Conservation (phyloP, 352 stramenopile species). For the Blastocystis sp. region DNA sequence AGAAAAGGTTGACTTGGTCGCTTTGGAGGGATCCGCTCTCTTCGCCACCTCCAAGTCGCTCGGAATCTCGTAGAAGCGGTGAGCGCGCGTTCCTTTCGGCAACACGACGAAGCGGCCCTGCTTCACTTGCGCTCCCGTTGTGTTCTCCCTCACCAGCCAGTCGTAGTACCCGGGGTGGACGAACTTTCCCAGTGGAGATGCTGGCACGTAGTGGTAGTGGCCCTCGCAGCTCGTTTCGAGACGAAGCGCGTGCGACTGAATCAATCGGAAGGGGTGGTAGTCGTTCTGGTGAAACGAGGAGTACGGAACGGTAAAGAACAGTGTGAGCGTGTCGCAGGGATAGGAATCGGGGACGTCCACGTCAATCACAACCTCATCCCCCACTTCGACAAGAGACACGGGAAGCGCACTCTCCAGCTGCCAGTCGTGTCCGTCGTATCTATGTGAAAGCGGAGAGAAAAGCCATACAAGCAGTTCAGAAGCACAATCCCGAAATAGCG, state of each 20-base stretch:
- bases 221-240: background rate
- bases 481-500: constrained; percentile 42
- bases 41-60: constrained; percentile 29
- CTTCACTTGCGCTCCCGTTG: background rate
- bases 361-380: background rate
- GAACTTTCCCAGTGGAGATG: background rate
- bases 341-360: background rate
- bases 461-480: constrained; percentile 41
- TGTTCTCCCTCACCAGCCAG: constrained; percentile 6
- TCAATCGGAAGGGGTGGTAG: background rate
- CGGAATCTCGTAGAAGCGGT: constrained; percentile 62
- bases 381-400: constrained; percentile 21
- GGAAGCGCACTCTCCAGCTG: constrained; percentile 62
- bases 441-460: background rate
- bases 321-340: background rate
- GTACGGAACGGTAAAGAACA: constrained; percentile 9
- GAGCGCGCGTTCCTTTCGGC: constrained; percentile 8
- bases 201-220: background rate
- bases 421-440: constrained; percentile 70
- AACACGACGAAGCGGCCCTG: constrained; percentile 60
- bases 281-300: constrained; percentile 1
- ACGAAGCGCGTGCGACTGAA: background rate
- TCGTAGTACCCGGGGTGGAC: constrained; percentile 38
- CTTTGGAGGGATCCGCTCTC: background rate
- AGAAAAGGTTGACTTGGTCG: constrained; percentile 34